phyloP scores from a whole-genome alignment of 2,329 filamentous ascomycete genomes.

The Emericellopsis atlantica region DNA sequence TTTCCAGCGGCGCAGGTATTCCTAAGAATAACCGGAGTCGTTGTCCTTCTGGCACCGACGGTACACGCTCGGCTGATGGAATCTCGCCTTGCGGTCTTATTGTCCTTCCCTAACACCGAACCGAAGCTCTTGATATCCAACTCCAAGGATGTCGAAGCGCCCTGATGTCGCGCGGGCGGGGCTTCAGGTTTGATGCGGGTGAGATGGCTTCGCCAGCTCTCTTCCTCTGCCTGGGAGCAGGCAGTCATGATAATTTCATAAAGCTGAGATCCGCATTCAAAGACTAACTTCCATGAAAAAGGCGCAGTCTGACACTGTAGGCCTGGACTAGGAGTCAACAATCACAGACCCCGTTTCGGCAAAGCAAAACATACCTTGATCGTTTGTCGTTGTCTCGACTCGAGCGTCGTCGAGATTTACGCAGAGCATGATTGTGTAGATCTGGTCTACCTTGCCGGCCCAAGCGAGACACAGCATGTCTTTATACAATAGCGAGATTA shows the following conservation, averaged over 20 bases:
- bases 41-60: slow-evolving; percentile 51
- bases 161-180: slow-evolving; percentile 28
- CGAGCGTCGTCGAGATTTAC: slow-evolving; percentile 54
- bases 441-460: slow-evolving; percentile 47
- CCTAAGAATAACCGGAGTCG: slow-evolving; percentile 72
- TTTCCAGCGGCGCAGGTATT: slow-evolving; percentile 65
- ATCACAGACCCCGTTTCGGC: no score
- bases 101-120: slow-evolving; percentile 58
- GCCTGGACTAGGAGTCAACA: slow-evolving; percentile 34
- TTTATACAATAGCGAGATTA: slow-evolving; percentile 76
- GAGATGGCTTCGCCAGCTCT: slow-evolving; percentile 66
- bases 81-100: slow-evolving; percentile 51
- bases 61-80: slow-evolving; percentile 73
- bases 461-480: slow-evolving; percentile 67
- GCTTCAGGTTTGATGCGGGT: slow-evolving; percentile 34
- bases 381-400: slow-evolving; percentile 64
- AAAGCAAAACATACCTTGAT: slow-evolving; percentile 41
- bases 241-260: slow-evolving; percentile 83
- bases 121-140: slow-evolving; percentile 64
- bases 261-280: slow-evolving; percentile 62
- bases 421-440: slow-evolving; percentile 64
- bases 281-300: slow-evolving; percentile 85
- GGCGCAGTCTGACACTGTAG: slow-evolving; percentile 77
- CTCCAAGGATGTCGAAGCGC: slow-evolving; percentile 50
- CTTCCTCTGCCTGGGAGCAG: slow-evolving; percentile 68